Evolutionary conservation across 192 early-diverging fungal genomes (phyloP).

Genomic region (Backusella australiensis): DNA sequence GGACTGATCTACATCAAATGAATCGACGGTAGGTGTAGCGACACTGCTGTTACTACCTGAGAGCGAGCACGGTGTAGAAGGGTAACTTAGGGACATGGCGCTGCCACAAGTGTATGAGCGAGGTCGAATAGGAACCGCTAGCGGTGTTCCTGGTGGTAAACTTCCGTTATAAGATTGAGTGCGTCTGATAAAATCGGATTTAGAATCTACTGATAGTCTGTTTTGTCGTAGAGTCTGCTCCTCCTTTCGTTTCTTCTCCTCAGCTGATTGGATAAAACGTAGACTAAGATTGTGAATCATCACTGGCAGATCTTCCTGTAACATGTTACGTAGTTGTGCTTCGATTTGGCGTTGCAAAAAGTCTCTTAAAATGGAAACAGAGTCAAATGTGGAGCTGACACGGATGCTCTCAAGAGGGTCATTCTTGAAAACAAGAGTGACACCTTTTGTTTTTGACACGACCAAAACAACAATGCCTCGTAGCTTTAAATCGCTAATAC

Average conservation of each 20-base stretch:
- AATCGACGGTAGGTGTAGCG: background rate
- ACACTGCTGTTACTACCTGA: background rate
- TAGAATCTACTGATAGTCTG: background rate
- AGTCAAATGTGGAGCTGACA: constrained; percentile 97
- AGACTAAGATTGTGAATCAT: constrained; percentile 91
- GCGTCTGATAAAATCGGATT: background rate
- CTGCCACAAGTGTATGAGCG: background rate
- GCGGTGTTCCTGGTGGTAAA: background rate
- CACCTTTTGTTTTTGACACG: constrained; percentile 90
- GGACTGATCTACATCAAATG: background rate
- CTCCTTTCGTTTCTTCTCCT: constrained; percentile 37
- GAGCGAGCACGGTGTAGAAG: background rate
- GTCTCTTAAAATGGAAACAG: constrained; percentile 79
- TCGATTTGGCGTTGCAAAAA: constrained; percentile 94
- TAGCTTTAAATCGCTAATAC: constrained; percentile 85
- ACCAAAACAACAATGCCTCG: constrained; percentile 92
- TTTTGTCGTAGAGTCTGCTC: constrained; percentile 12
- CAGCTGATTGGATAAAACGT: constrained; percentile 59
- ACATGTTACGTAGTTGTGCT: constrained; percentile 81
- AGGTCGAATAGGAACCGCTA: background rate
- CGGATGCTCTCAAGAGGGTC: constrained; percentile 93
- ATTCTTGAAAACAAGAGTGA: constrained; percentile 96
- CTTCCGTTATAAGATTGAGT: background rate
- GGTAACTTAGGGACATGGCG: background rate
- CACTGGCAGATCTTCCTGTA: constrained; percentile 90